Conservation (phyloP, 164 flowering plant species). For the Magnolia kwangsiensis region DNA sequence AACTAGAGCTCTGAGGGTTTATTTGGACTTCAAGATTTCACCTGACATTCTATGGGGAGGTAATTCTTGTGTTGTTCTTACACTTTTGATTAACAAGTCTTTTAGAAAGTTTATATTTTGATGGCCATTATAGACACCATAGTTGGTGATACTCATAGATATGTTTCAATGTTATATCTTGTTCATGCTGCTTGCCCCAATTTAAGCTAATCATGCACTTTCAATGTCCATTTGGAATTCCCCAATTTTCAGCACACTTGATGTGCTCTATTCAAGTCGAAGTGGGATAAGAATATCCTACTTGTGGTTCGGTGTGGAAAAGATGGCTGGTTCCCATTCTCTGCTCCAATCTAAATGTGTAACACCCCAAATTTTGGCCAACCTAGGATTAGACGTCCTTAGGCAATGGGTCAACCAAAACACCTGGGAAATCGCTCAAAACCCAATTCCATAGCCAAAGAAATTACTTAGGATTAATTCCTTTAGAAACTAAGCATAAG, state of each 20-base stretch:
- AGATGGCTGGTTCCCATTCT: neutral
- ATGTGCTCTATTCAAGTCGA: neutral
- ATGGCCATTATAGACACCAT: neutral
- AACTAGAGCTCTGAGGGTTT: no score
- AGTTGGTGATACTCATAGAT: neutral
- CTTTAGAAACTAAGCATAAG: no score
- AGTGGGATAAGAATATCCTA: neutral
- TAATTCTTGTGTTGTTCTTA: constrained; percentile 16
- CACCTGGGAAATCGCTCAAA: no score
- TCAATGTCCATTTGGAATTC: neutral
- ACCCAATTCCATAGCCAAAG: no score
- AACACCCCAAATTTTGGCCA: no score
- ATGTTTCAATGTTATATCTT: neutral
- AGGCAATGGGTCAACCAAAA: no score
- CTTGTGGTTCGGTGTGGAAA: neutral
- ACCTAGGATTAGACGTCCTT: no score
- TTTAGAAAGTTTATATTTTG: neutral
- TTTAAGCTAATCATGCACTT: neutral
- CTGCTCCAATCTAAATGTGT: neutral
- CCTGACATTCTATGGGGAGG: constrained; percentile 79
- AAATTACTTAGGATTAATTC: no score
- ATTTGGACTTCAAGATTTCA: no score
- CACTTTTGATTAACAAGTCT: neutral
- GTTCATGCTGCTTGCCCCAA: neutral
- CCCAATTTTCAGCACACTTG: neutral